Conservation (phyloP, 805 yeast species). For the Brettanomyces custersianus region DNA sequence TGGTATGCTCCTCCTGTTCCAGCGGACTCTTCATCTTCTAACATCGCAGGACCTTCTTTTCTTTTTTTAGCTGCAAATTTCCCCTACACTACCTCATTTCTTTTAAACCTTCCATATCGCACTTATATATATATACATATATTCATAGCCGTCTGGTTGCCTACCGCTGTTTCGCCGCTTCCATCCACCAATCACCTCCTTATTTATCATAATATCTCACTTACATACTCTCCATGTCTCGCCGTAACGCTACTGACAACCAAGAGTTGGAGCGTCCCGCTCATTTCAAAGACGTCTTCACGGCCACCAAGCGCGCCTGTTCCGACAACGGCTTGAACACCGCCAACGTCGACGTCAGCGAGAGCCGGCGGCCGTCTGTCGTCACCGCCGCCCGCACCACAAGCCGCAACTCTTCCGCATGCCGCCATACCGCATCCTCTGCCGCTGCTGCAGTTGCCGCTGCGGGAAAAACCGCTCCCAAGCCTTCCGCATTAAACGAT, state of each 20-base stretch:
- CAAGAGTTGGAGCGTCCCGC: constrained; percentile 24
- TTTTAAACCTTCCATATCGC: no score
- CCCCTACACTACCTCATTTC: no score
- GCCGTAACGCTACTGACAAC: constrained; percentile 26
- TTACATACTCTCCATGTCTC: neutral
- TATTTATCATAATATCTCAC: no score
- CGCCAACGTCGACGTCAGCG: constrained; percentile 6
- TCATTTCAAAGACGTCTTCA: constrained; percentile 27
- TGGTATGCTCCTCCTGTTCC: no score
- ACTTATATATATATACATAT: no score
- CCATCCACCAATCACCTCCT: neutral
- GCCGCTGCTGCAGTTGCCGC: neutral
- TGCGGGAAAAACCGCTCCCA: neutral
- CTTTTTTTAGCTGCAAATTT: no score
- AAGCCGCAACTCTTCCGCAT: constrained; percentile 1
- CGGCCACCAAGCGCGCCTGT: constrained; percentile 13
- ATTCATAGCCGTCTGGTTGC: no score
- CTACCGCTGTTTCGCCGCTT: no score
- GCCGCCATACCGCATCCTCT: neutral
- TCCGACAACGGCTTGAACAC: constrained; percentile 13
- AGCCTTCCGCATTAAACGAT: neutral
- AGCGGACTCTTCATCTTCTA: no score
- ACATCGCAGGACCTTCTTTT: no score
- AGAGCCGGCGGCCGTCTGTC: constrained; percentile 3
- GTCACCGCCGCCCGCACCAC: constrained; percentile 1